These are phyloP conservation scores for Lichtheimia ornata DNA, from an alignment of 371 early-diverging fungal genomes.

Conservation along the genomic window DNA sequence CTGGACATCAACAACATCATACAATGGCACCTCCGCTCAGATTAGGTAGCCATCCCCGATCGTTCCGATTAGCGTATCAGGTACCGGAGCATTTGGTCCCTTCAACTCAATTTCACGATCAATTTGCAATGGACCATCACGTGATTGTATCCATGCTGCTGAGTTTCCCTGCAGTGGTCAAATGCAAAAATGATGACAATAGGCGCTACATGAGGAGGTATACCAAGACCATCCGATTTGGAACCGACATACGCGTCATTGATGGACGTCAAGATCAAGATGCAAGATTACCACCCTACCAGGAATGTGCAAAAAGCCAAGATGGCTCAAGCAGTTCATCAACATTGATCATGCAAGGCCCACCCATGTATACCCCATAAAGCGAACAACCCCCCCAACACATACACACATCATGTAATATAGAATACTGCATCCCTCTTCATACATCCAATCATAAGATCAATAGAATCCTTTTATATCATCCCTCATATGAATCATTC, in stretches of 20 bases:
- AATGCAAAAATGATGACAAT: not conserved
- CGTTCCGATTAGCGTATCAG: not conserved
- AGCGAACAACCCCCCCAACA: too few species aligned
- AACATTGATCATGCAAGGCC: not conserved
- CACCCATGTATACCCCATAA: not conserved
- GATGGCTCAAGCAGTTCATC: not conserved
- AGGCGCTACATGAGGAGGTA: not conserved
- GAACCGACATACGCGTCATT: not conserved
- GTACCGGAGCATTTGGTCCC: not conserved
- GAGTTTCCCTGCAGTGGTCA: slow-evolving; percentile 6
- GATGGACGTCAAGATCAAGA: not conserved
- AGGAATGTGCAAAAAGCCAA: not conserved
- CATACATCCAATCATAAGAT: too few species aligned
- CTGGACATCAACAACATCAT: not conserved
- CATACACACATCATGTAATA: not conserved
- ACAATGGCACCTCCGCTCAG: too few species aligned
- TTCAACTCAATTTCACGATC: not conserved
- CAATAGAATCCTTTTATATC: too few species aligned
- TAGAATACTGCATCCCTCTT: too few species aligned
- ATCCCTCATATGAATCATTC: not conserved
- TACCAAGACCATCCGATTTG: slow-evolving; percentile 4
- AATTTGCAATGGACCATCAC: slow-evolving; percentile 2
- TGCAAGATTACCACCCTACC: not conserved
- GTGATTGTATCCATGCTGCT: slow-evolving; percentile 3
- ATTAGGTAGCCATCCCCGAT: not conserved